Conservation (phyloP, 1,139 yeast genomes). For the Saccharomycopsis hybrid region DNA sequence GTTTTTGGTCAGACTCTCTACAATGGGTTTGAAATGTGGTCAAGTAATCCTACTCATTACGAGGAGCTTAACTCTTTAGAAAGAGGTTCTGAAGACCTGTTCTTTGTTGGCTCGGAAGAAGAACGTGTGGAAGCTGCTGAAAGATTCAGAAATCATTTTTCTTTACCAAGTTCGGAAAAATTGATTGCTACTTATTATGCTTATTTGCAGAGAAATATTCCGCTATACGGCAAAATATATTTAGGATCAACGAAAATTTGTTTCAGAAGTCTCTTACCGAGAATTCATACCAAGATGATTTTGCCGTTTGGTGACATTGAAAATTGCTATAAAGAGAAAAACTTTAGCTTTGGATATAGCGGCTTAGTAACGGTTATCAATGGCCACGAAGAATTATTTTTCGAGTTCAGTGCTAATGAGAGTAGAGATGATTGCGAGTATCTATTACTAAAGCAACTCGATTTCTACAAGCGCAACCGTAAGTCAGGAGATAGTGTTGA, state of each 20-base stretch:
- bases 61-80: slow-evolving; percentile 31
- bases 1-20: slow-evolving; percentile 21
- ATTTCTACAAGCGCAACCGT: slow-evolving; percentile 29
- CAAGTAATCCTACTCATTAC: slow-evolving; percentile 59
- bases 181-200: slow-evolving; percentile 67
- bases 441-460: slow-evolving; percentile 46
- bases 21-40: slow-evolving; percentile 43
- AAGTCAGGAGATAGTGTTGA: slow-evolving; percentile 19
- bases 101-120: slow-evolving; percentile 39
- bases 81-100: slow-evolving; percentile 37
- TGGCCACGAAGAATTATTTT: slow-evolving; percentile 69
- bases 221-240: slow-evolving; percentile 78
- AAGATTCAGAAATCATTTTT: slow-evolving; percentile 60
- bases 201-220: slow-evolving; percentile 63
- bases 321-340: slow-evolving; percentile 57
- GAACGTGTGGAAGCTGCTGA: slow-evolving; percentile 41
- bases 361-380: slow-evolving; percentile 63
- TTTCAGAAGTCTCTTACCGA: slow-evolving; percentile 75
- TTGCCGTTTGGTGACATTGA: slow-evolving; percentile 71
- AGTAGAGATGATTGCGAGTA: slow-evolving; percentile 70
- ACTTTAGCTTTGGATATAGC: slow-evolving; percentile 55
- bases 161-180: slow-evolving; percentile 45
- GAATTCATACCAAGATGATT: slow-evolving; percentile 76
- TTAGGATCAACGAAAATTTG: slow-evolving; percentile 63
- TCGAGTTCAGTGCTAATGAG: slow-evolving; percentile 64